Conservation (phyloP, 345 rosid genomes). For the Dipteronia dyeriana region DNA sequence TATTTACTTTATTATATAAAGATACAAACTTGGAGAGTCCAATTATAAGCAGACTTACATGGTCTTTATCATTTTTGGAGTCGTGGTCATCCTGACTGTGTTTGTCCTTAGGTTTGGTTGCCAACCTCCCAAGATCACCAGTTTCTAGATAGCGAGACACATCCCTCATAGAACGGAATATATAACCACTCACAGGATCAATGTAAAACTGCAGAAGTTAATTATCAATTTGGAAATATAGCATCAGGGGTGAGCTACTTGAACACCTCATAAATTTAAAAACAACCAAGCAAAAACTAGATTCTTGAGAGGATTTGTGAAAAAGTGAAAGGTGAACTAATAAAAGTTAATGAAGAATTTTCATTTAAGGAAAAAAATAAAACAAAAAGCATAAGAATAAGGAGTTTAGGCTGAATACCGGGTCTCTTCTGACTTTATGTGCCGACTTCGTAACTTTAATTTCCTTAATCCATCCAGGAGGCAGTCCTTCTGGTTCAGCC, state of each 20-base stretch:
- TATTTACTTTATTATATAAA: not conserved
- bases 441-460: slow-evolving; percentile 55
- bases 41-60: slow-evolving; percentile 42
- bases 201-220: slow-evolving; percentile 64
- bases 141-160: slow-evolving; percentile 74
- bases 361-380: not conserved
- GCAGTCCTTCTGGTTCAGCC: slow-evolving; percentile 72
- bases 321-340: not conserved
- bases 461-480: slow-evolving; percentile 89
- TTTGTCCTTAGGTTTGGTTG: slow-evolving; percentile 53
- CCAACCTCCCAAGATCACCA: slow-evolving; percentile 61
- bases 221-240: not conserved
- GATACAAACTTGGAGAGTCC: not conserved
- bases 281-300: slow-evolving; percentile 5
- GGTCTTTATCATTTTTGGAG: slow-evolving; percentile 42
- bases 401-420: slow-evolving; percentile 49
- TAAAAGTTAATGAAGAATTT: not conserved
- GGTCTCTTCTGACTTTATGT: slow-evolving; percentile 58
- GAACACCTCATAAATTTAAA: slow-evolving; percentile 15
- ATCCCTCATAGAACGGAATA: slow-evolving; percentile 81
- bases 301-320: not conserved
- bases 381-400: not conserved
- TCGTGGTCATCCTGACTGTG: slow-evolving; percentile 35
- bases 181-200: slow-evolving; percentile 76
- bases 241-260: not conserved